phyloP scores from a whole-genome alignment of 2,329 filamentous ascomycete genomes.

The Raffaelea ambrosiae region DNA sequence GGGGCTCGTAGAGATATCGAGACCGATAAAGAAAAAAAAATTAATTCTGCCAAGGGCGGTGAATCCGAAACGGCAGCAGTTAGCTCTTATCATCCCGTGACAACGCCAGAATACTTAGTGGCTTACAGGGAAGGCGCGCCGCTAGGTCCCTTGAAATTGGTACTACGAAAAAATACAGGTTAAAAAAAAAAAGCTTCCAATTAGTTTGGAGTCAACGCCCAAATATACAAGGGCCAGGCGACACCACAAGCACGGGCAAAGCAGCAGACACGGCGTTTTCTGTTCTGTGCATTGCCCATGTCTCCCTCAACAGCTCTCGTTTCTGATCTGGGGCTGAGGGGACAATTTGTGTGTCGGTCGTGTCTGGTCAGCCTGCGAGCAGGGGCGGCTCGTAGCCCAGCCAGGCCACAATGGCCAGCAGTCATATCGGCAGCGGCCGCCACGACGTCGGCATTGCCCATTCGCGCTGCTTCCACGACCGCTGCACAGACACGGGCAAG shows the following conservation, averaged over 20 bases:
- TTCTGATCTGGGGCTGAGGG: constrained; percentile 9
- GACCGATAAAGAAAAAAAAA: not conserved
- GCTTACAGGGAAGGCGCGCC: too few relatives aligned
- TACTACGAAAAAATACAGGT: too few relatives aligned
- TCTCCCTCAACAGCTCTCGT: constrained; percentile 8
- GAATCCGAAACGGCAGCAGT: too few relatives aligned
- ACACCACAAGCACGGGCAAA: too few relatives aligned
- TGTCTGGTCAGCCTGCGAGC: constrained; percentile 13
- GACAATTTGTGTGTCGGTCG: constrained; percentile 14
- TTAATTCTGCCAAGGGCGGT: constrained; percentile 1
- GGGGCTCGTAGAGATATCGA: too few relatives aligned
- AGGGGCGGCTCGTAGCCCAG: too few relatives aligned
- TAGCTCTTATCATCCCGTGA: too few relatives aligned
- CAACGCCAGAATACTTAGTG: too few relatives aligned
- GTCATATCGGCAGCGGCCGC: not conserved
- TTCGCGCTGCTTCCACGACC: not conserved
- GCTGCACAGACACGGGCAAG: not conserved
- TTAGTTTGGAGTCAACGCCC: too few relatives aligned
- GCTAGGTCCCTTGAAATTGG: too few relatives aligned
- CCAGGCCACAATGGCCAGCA: not conserved
- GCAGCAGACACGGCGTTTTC: not conserved
- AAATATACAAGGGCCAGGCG: too few relatives aligned
- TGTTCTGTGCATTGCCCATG: constrained; percentile 5
- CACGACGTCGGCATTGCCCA: not conserved
- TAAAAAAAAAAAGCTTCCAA: too few relatives aligned